Percentiles rank a stretch among this genome's conserved stretches.
These are phyloP conservation scores for Leccinellum albellum DNA, from an alignment of 768 basidiomycete species.

Conservation along the genomic window DNA sequence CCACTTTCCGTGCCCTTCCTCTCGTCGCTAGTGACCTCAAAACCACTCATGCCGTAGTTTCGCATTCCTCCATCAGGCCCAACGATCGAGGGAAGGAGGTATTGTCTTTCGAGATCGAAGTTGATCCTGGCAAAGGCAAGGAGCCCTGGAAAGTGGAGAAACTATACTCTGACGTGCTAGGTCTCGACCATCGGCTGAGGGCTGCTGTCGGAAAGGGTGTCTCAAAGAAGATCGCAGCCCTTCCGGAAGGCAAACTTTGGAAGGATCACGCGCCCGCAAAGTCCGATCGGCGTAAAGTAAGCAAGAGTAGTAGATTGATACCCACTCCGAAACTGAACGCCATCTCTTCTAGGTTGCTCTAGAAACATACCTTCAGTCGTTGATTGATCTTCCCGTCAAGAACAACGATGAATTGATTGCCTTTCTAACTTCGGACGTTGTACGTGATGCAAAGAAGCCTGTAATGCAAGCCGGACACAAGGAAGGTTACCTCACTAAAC, in stretches of 20 bases:
- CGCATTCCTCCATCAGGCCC: constrained; percentile 78
- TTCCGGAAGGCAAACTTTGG: constrained; percentile 94
- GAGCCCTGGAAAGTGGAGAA: constrained; percentile 86
- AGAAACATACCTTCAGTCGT: constrained; percentile 80
- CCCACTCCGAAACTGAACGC: constrained; percentile 6
- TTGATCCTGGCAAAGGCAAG: constrained; percentile 69
- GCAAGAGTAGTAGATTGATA: constrained; percentile 16
- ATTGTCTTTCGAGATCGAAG: constrained; percentile 77
- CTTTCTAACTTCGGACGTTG: constrained; percentile 88
- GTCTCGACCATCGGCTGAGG: constrained; percentile 77
- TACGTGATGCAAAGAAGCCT: constrained; percentile 70
- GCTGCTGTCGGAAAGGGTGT: constrained; percentile 53
- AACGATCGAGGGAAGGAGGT: constrained; percentile 93
- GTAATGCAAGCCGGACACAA: constrained; percentile 83
- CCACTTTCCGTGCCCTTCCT: constrained; percentile 70
- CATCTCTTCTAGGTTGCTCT: constrained; percentile 53
- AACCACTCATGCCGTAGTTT: constrained; percentile 65
- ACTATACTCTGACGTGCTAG: constrained; percentile 89
- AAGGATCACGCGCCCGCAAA: constrained; percentile 96
- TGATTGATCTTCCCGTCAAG: constrained; percentile 79
- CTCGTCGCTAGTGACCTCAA: constrained; percentile 69
- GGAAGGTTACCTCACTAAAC: constrained; percentile 93
- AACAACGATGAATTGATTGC: constrained; percentile 87
- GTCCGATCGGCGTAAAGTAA: constrained; percentile 92
- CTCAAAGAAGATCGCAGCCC: constrained; percentile 69